Conservation (phyloP, 768 basidiomycete genomes). For the Lentinula detonsa region DNA sequence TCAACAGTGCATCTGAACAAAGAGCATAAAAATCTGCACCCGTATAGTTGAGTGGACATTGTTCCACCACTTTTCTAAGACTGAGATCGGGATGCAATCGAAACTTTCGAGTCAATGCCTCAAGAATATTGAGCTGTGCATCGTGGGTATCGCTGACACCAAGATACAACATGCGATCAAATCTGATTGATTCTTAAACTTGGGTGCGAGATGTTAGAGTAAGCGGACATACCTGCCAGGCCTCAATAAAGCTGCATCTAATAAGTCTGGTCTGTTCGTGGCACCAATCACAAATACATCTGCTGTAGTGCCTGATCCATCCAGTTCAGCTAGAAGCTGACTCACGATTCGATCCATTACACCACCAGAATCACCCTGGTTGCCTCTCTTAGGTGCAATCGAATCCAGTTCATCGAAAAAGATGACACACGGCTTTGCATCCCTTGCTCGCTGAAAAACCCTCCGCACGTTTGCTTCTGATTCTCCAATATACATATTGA, state of each 20-base stretch:
- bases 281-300: conserved; percentile 95
- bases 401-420: conserved; percentile 97
- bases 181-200: conserved; percentile 41
- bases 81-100: conserved; percentile 63
- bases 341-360: conserved; percentile 99
- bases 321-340: conserved; percentile 88
- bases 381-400: conserved; percentile 90
- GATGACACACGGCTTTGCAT: conserved; percentile 91
- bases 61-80: conserved; percentile 56
- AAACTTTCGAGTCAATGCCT: conserved; percentile 92
- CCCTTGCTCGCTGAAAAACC: conserved; percentile 86
- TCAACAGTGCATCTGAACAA: conserved; percentile 93
- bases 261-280: conserved; percentile 88
- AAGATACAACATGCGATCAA: conserved; percentile 95
- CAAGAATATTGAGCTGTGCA: conserved; percentile 80
- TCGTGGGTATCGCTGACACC: conserved; percentile 85
- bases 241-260: conserved; percentile 84
- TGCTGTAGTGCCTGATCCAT: conserved; percentile 49
- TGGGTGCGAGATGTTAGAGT: neutral
- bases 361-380: conserved; percentile 93
- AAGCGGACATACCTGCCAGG: conserved; percentile 60
- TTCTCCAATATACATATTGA: conserved; percentile 99
- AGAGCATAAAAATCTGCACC: conserved; percentile 98
- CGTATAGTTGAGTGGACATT: conserved; percentile 90
- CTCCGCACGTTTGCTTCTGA: conserved; percentile 95